phyloP scores from a whole-genome alignment of 2,329 filamentous ascomycete genomes.

The Pseudogymnoascus sp. region DNA sequence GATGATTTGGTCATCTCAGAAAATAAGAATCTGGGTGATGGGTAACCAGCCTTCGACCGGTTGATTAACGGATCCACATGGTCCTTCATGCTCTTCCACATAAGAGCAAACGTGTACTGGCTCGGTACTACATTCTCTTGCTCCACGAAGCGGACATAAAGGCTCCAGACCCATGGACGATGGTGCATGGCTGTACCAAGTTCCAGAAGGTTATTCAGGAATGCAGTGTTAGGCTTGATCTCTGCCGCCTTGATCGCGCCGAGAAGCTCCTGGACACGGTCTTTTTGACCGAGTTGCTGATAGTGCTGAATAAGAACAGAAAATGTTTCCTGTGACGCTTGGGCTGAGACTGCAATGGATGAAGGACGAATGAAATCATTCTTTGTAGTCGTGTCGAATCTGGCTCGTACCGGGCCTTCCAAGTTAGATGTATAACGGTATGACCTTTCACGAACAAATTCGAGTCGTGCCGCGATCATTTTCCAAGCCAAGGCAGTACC shows the following conservation, averaged over 20 bases:
- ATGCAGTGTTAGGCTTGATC: slow-evolving; percentile 61
- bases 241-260: slow-evolving; percentile 53
- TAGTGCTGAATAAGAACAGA: slow-evolving; percentile 67
- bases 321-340: slow-evolving; percentile 70
- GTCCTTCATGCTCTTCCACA: slow-evolving; percentile 25
- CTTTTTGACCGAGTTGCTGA: slow-evolving; percentile 49
- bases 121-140: slow-evolving; percentile 20
- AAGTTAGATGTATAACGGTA: slow-evolving; percentile 25
- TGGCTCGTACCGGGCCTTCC: slow-evolving; percentile 14
- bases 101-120: slow-evolving; percentile 23
- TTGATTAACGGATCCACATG: slow-evolving; percentile 17
- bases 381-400: slow-evolving; percentile 13
- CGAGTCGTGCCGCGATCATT: slow-evolving; percentile 64
- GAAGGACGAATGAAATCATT: slow-evolving; percentile 28
- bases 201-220: slow-evolving; percentile 71
- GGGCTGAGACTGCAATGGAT: slow-evolving; percentile 39
- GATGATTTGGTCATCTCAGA: slow-evolving; percentile 35
- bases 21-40: slow-evolving; percentile 30
- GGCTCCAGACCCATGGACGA: slow-evolving; percentile 20
- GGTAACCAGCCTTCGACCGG: slow-evolving; percentile 10
- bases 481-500: slow-evolving; percentile 65
- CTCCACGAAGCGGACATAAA: slow-evolving; percentile 18
- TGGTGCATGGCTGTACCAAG: slow-evolving; percentile 15
- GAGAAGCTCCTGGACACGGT: slow-evolving; percentile 51
- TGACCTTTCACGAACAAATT: slow-evolving; percentile 43